These are phyloP conservation scores for Suillus fuscotomentosus DNA, from an alignment of 768 basidiomycete species.

Conservation along the genomic window DNA sequence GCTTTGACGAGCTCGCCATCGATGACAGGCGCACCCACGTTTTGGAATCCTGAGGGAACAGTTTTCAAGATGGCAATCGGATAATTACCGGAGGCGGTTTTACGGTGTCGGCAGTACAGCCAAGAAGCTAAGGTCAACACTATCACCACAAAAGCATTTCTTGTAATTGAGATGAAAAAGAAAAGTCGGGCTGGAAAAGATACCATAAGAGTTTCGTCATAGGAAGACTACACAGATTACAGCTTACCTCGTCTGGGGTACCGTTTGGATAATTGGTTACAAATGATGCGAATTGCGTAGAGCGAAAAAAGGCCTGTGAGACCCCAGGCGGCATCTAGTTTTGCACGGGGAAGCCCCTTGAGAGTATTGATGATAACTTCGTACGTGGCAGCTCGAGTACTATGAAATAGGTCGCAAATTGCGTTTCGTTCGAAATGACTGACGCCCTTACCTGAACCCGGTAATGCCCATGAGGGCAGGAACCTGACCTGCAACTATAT, in stretches of 20 bases:
- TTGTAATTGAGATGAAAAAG: constrained; percentile 76
- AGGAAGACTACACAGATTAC: not conserved
- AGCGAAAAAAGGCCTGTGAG: constrained; percentile 69
- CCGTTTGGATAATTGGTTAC: constrained; percentile 47
- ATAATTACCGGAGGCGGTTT: constrained; percentile 58
- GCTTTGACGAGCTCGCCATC: constrained; percentile 57
- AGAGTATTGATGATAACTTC: constrained; percentile 90
- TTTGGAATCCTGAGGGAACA: constrained; percentile 83
- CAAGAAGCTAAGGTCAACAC: constrained; percentile 86
- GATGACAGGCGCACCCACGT: constrained; percentile 48
- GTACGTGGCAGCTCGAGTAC: constrained; percentile 85
- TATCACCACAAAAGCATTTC: constrained; percentile 87
- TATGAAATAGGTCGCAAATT: constrained; percentile 26
- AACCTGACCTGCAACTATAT: constrained; percentile 83
- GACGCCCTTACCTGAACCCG: constrained; percentile 66
- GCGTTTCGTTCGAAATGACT: not conserved
- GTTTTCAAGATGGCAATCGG: constrained; percentile 81
- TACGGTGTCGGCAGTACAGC: constrained; percentile 72
- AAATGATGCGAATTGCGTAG: constrained; percentile 64
- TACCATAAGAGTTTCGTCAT: not conserved
- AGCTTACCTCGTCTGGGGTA: constrained; percentile 62
- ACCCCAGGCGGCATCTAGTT: constrained; percentile 89
- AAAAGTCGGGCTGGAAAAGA: constrained; percentile 52
- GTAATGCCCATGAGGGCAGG: constrained; percentile 87
- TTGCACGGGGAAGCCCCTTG: constrained; percentile 71